Base-by-base conservation (phyloP, 352 stramenopile species). In the Phytopythium mirpurense region DNA sequence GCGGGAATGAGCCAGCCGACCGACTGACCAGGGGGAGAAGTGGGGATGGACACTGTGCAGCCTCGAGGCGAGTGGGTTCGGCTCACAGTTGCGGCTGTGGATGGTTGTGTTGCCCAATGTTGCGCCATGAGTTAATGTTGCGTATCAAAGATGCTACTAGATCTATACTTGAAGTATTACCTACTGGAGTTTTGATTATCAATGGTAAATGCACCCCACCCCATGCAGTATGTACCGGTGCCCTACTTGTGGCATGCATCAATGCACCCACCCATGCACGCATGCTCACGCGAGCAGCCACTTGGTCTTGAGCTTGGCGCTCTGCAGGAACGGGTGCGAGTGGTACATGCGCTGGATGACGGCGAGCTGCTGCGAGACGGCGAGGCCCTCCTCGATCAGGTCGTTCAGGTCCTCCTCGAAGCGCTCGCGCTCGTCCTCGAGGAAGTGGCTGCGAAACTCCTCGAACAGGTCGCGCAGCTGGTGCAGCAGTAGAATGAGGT, bases 311-410 rank as follows among this genome's bases (percentile, higher is more conserved):
- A 63, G 43, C 55, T 83, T 84, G 34, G 65, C 75, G 55, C 63
- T 79, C 50, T 88, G 75, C 41, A 93, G 62, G 56, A 93, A 90
- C 59, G 81, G 77, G 48, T 93, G 75, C 40, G 78, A 83, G 63
- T 91, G 83, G 59, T 91, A 87, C 83, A 93, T 93, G 62, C 83
- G 83, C 67, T 91, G 80, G 63, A 93, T 91, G 50, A 93, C 83
- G 3, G 80, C 81, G 16, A 93, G 67, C 51, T 91, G 83, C 65
- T 93, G 83, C 26, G 80, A 77, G 21, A 93, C 83, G 26, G 88
- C 56, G 26, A 89, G 50, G 2, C 80, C 78, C 44, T 93, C 78
- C 31, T 74, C 80, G 54, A 93, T 82, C 46, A 93, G 68, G 53
- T 93, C 83, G 48, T 83, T 79, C 42, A 93, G 56, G 46, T 93